Conservation (phyloP, 805 yeast genomes). For the Metschnikowia reukaufii region DNA sequence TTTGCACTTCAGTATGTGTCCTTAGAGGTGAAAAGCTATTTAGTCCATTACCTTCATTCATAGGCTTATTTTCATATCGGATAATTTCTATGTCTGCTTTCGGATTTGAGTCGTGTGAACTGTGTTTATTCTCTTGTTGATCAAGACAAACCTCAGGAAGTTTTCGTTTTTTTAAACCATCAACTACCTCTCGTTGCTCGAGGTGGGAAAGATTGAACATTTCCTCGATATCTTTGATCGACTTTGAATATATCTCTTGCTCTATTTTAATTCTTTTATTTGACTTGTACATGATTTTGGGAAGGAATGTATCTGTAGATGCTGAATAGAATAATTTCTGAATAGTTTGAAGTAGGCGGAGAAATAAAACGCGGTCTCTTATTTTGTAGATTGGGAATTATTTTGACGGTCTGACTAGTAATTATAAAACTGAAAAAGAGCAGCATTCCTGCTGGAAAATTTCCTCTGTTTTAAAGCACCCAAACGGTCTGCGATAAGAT, state of each 20-base stretch:
- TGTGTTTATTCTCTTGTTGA: not conserved
- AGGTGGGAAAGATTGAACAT: constrained; percentile 15
- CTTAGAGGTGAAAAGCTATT: not conserved
- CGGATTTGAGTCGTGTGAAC: not conserved
- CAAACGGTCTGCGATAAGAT: not conserved
- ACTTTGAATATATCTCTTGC: constrained; percentile 17
- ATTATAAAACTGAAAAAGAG: not conserved
- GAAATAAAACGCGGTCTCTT: too few relatives aligned
- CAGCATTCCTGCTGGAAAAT: not conserved
- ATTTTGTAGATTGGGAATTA: not conserved
- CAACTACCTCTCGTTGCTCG: constrained; percentile 3
- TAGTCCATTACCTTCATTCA: not conserved
- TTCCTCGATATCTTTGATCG: constrained; percentile 19
- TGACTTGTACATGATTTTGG: constrained; percentile 14
- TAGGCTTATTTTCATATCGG: not conserved
- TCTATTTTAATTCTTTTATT: constrained; percentile 18
- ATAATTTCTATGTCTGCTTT: not conserved
- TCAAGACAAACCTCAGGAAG: not conserved
- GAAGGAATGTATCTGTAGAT: not conserved
- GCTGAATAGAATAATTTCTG: too few relatives aligned
- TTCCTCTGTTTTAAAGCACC: not conserved
- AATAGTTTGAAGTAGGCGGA: not conserved
- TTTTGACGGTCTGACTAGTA: not conserved
- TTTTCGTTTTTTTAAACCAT: not conserved
- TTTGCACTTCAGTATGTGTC: too few relatives aligned